Evolutionary conservation across 2,329 filamentous ascomycete species (phyloP), one percentile per base, ranked within the genome.

Genomic region (Diaporthe amygdali): DNA sequence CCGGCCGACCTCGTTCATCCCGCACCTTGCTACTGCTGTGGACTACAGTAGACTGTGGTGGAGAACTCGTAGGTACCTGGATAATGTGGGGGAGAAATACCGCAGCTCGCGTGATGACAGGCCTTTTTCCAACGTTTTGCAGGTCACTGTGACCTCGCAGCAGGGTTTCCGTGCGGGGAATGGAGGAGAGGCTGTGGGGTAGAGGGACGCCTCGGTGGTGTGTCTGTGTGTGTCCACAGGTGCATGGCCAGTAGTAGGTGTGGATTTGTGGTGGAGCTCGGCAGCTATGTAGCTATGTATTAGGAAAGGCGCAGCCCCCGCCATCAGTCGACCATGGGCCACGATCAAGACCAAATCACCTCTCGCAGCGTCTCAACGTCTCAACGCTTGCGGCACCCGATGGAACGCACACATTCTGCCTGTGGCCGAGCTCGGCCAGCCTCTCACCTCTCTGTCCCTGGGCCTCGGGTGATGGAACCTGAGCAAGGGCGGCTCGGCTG

Each of bases 131-230:
- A 59, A 41, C 55, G 55, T 44, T 64, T 34, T 37, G 3, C 59
- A 63, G n/a, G 59, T 64, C 46, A 20, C 59, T 1, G 30, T 10
- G 44, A 64, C 44, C 30, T 64, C 5, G 20, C 14, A 9, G 32
- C 59, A 47, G 32, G 20, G 32, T 41, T 59, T 14, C 9, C 44
- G 55, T 68, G 66, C 66, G 46, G 68, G 56, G 68, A 54, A 69
- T 27, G 54, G 68, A 52, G 34, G 30, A 54, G 20, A 54, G 39
- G 15, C 20, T 34, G 55, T 41, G 27, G 37, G 44, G 68, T 32
- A 44, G n/a, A 17, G 12, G 41, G 37, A 1, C 25, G 8, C 34
- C 32, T 56, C 32, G 54, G 54, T 56, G 52, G 52, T 56, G 52
- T 55, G 52, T 32, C 52, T n/a, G 52, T 32, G 52, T 32, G 52